These are phyloP conservation scores for Pythium brassicae DNA, from an alignment of 352 stramenopile species.

Conservation along the genomic window DNA sequence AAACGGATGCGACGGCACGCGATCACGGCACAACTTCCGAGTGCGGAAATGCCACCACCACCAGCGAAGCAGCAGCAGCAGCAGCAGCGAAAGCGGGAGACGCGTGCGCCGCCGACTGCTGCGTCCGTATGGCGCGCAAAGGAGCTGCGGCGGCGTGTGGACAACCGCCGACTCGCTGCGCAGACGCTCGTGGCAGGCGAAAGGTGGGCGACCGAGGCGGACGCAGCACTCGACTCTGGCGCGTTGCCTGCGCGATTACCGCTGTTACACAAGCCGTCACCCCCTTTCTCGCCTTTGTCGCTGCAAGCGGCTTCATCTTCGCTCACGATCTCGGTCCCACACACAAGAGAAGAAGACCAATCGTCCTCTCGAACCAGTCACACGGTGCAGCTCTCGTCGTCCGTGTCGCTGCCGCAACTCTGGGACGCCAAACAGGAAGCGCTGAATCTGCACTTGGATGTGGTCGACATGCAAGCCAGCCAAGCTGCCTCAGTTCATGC, in stretches of 20 bases:
- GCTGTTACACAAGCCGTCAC: not conserved
- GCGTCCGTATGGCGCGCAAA: constrained; percentile 26
- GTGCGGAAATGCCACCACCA: not conserved
- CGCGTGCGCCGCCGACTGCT: not conserved
- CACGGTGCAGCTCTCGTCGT: not conserved
- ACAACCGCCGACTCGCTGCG: constrained; percentile 29
- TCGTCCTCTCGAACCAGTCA: no score
- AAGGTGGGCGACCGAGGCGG: not conserved
- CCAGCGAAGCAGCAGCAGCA: not conserved
- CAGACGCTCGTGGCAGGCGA: constrained; percentile 8
- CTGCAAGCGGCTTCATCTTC: not conserved
- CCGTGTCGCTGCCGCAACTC: constrained; percentile 31
- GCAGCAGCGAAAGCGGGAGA: not conserved
- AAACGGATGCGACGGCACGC: no score
- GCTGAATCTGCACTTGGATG: constrained; percentile 42
- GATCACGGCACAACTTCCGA: no score
- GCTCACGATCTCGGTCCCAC: not conserved
- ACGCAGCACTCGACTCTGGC: not conserved
- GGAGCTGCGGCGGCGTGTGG: constrained; percentile 42
- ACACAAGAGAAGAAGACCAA: not conserved
- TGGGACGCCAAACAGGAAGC: constrained; percentile 33
- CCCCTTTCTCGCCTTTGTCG: not conserved
- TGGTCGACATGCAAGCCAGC: constrained; percentile 46
- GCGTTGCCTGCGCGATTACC: not conserved
- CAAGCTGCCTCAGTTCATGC: constrained; percentile 34